Evolutionary conservation across 1,284 basidiomycete genomes (phyloP).

Genomic region (Fereydounia khargensis): DNA sequence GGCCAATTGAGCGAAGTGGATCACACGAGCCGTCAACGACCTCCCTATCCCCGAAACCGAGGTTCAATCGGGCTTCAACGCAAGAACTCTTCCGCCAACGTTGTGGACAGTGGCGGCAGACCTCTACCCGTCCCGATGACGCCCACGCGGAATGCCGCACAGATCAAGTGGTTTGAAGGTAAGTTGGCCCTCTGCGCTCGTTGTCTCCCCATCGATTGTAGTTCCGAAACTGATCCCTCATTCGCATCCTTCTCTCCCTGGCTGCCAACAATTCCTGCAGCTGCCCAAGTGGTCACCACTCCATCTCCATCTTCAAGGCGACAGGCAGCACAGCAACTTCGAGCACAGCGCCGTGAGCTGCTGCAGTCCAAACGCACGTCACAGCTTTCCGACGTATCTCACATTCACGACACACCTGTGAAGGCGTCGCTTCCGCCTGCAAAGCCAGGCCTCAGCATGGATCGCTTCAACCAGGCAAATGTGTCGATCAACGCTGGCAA

Average conservation of each 20-base stretch:
- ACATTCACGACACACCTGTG: conserved; percentile 24
- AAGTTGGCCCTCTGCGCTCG: background rate
- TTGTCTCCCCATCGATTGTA: background rate
- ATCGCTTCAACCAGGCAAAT: too few species aligned
- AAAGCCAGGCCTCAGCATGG: background rate
- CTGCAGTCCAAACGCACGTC: too few species aligned
- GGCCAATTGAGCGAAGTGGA: background rate
- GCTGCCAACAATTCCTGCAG: background rate
- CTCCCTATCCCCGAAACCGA: background rate
- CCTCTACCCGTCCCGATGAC: conserved; percentile 51
- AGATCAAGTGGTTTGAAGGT: conserved; percentile 52
- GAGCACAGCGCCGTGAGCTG: conserved; percentile 28
- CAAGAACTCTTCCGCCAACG: conserved; percentile 16
- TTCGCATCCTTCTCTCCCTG: background rate
- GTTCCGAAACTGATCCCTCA: background rate
- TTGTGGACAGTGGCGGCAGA: too few species aligned
- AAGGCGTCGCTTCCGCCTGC: conserved; percentile 4
- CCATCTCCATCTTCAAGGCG: conserved; percentile 39
- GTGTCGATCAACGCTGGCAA: too few species aligned
- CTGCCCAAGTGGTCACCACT: conserved; percentile 44
- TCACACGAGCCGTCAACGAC: background rate
- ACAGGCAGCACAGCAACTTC: conserved; percentile 17
- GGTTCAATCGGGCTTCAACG: conserved; percentile 7
- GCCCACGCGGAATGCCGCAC: conserved; percentile 40
- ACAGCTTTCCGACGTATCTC: too few species aligned